A percentile compares a stretch with the other conserved stretches of the same genome.
These are phyloP conservation scores for Fusarium temperatum DNA, from an alignment of 2,329 filamentous ascomycete genomes.

Conservation along the genomic window DNA sequence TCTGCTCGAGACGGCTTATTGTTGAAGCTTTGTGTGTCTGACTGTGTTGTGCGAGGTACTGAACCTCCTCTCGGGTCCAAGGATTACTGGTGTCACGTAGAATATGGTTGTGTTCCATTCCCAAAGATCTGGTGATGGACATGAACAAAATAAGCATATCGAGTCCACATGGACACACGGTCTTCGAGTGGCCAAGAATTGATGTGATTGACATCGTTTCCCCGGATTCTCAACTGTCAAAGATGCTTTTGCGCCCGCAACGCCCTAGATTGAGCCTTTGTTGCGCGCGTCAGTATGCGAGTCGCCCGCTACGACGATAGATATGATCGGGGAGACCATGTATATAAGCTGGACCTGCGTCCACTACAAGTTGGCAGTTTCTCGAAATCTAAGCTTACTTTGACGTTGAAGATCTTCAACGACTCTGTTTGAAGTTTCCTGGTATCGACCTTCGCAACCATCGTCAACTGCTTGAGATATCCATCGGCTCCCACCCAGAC, in stretches of 20 bases:
- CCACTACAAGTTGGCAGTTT: constrained; percentile 1
- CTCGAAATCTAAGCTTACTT: constrained; percentile 22
- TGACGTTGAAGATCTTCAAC: not conserved
- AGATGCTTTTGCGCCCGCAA: constrained; percentile 43
- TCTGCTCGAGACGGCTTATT: not conserved
- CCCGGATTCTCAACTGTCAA: constrained; percentile 28
- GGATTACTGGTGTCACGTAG: not conserved
- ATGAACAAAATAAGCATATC: not conserved
- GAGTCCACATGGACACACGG: not conserved
- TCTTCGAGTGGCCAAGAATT: not conserved
- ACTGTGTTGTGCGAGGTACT: not conserved
- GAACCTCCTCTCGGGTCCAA: not conserved
- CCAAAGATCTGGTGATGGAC: not conserved
- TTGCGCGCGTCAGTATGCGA: constrained; percentile 46
- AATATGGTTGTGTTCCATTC: not conserved
- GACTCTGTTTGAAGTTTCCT: not conserved
- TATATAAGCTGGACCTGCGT: constrained; percentile 41
- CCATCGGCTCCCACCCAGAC: not conserved
- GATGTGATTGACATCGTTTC: constrained; percentile 11
- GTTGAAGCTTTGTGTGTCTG: not conserved
- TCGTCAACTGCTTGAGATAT: not conserved
- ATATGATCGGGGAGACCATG: constrained; percentile 17
- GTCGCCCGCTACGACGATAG: constrained; percentile 35
- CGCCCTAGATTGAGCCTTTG: constrained; percentile 34
- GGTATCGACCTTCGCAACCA: not conserved